These are phyloP conservation scores for Coniferiporia weirii DNA, from an alignment of 1,284 basidiomycete genomes.

Conservation along the genomic window DNA sequence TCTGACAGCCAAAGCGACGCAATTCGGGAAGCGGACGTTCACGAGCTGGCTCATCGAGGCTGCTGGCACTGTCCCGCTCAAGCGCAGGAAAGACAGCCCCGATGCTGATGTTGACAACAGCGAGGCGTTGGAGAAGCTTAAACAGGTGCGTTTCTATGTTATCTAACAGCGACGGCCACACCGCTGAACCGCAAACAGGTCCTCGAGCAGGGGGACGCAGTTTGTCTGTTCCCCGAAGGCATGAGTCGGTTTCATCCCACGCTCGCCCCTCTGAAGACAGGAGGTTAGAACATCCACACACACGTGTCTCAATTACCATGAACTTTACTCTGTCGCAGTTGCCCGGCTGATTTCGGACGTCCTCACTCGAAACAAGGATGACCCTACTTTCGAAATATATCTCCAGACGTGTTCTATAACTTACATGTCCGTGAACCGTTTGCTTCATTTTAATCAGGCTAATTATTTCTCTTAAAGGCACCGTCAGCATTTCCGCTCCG, in stretches of 20 bases:
- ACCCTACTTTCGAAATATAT: conserved; percentile 65
- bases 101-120: conserved; percentile 59
- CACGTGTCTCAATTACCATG: not conserved
- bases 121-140: conserved; percentile 59
- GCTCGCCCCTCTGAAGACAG: conserved; percentile 80
- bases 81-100: conserved; percentile 63
- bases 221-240: conserved; percentile 81
- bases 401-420: conserved; percentile 78
- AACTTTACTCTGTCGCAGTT: conserved; percentile 36
- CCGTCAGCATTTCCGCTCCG: conserved; percentile 77
- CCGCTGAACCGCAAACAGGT: conserved; percentile 40
- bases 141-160: conserved; percentile 42
- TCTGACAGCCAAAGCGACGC: conserved; percentile 79
- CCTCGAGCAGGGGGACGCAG: conserved; percentile 70
- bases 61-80: conserved; percentile 77
- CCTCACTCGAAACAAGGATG: conserved; percentile 61
- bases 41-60: conserved; percentile 86
- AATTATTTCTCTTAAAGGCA: conserved; percentile 30
- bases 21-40: conserved; percentile 76
- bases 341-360: conserved; percentile 77
- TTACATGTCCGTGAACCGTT: conserved; percentile 52
- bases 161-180: not conserved
- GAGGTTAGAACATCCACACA: conserved; percentile 42
- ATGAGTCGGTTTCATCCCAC: conserved; percentile 78
- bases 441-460: not conserved